A percentile compares a stretch with the other conserved stretches of the same genome.
These are phyloP conservation scores for Mychonastes homosphaera DNA, from an alignment of 139 green algal species.

Conservation along the genomic window DNA sequence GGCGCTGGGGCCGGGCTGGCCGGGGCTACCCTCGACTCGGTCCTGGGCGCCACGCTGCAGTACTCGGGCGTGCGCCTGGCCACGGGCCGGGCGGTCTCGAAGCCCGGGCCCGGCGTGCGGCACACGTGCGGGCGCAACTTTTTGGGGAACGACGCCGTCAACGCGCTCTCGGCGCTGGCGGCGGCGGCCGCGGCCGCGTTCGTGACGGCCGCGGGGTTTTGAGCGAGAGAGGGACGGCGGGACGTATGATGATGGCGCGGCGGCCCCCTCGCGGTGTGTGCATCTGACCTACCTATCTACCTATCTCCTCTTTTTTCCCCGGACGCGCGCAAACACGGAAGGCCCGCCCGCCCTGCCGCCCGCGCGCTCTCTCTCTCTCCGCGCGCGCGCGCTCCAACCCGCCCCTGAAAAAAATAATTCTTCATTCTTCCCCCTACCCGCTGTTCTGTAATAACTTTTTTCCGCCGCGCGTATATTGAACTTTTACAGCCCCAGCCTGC, in stretches of 20 bases:
- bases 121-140: conserved; percentile 7
- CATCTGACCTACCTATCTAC: too few relatives aligned
- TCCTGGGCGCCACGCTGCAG: conserved; percentile 80
- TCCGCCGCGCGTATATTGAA: too few relatives aligned
- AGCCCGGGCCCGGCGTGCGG: conserved; percentile 5
- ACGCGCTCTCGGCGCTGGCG: conserved; percentile 8
- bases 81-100: conserved; percentile 4
- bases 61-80: conserved; percentile 23
- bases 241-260: too few relatives aligned
- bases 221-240: too few relatives aligned
- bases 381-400: too few relatives aligned
- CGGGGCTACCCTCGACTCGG: conserved; percentile 69
- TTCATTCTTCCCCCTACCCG: neutral
- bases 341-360: too few relatives aligned
- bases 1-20: conserved; percentile 35
- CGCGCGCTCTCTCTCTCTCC: too few relatives aligned
- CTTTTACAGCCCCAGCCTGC: conserved; percentile 73
- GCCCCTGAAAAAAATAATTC: too few relatives aligned
- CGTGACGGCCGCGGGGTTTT: too few relatives aligned
- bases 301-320: too few relatives aligned
- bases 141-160: conserved; percentile 18
- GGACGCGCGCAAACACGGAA: too few relatives aligned
- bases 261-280: too few relatives aligned
- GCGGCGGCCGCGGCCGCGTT: neutral
- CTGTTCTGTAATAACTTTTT: neutral